phyloP scores from a whole-genome alignment of 2,329 filamentous ascomycete genomes.

The Fusarium clavum region DNA sequence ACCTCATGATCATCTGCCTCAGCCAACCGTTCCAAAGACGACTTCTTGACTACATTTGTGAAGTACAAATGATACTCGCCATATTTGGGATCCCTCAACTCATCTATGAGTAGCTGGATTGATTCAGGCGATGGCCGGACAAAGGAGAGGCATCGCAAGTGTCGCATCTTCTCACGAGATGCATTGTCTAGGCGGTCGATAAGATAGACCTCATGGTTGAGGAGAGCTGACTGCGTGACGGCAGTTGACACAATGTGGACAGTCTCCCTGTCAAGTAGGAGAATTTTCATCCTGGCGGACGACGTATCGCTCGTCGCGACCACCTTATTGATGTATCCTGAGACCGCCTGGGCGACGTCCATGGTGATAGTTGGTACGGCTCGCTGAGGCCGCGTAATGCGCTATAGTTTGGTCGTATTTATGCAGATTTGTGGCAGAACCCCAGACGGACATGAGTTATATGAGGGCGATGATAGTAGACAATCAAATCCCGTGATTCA shows the following conservation, averaged over 20 bases:
- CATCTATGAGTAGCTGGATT: conserved; percentile 93
- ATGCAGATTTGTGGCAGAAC: neutral
- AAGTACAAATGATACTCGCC: conserved; percentile 98
- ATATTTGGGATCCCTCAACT: conserved; percentile 95
- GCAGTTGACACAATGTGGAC: conserved; percentile 94
- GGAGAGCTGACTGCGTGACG: conserved; percentile 91
- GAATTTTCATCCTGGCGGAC: conserved; percentile 96
- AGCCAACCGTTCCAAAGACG: conserved; percentile 89
- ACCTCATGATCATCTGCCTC: conserved; percentile 99
- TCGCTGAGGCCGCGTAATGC: conserved; percentile 22
- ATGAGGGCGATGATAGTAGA: neutral
- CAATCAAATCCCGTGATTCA: neutral
- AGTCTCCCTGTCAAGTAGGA: conserved; percentile 93
- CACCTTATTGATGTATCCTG: conserved; percentile 97
- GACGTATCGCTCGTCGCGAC: conserved; percentile 76
- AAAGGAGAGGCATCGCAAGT: conserved; percentile 92
- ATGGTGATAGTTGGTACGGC: conserved; percentile 63
- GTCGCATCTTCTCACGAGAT: conserved; percentile 95
- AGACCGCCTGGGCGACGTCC: conserved; percentile 93
- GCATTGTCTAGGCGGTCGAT: conserved; percentile 94
- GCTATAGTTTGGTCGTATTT: conserved; percentile 2
- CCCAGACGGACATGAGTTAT: neutral
- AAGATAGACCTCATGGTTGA: conserved; percentile 97
- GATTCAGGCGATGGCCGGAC: conserved; percentile 92
- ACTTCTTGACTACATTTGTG: conserved; percentile 98